Conservation (phyloP, 148 eudicot genomes). For the Rhododendron henanense region DNA sequence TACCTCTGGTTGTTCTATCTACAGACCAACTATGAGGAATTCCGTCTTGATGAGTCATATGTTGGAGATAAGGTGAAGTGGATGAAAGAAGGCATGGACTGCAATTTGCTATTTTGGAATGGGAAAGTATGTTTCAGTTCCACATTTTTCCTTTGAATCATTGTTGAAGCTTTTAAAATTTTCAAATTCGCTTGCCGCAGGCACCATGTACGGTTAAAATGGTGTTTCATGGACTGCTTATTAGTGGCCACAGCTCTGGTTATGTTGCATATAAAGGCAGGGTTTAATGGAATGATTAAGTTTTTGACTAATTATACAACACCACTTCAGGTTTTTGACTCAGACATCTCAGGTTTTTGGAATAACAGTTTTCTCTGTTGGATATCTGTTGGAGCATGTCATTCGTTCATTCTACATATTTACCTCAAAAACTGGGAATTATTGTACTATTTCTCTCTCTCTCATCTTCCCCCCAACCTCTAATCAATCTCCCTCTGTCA, state of each 20-base stretch:
- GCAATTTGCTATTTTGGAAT: slow-evolving; percentile 57
- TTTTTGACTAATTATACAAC: neutral
- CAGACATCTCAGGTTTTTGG: neutral
- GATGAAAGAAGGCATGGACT: slow-evolving; percentile 65
- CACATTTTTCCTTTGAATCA: neutral
- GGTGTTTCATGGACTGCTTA: neutral
- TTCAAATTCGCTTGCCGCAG: neutral
- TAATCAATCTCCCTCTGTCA: neutral
- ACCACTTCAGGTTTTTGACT: neutral
- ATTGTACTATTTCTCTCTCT: neutral
- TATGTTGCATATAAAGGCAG: neutral
- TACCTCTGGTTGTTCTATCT: slow-evolving; percentile 4
- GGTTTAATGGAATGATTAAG: neutral
- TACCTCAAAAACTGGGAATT: neutral
- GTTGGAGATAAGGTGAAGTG: slow-evolving; percentile 50
- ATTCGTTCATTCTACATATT: neutral
- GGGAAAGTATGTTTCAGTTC: slow-evolving; percentile 32
- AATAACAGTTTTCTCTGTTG: neutral
- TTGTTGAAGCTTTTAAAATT: neutral
- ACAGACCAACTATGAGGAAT: slow-evolving; percentile 52
- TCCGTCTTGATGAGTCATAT: slow-evolving; percentile 40
- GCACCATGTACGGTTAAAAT: neutral
- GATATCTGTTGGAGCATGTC: neutral
- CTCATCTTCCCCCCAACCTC: neutral
- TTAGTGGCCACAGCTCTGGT: neutral